Evolutionary conservation across 1,284 basidiomycete genomes (phyloP), one percentile per base, ranked within the genome.

Genomic region (Cryptococcus jaspeensis): DNA sequence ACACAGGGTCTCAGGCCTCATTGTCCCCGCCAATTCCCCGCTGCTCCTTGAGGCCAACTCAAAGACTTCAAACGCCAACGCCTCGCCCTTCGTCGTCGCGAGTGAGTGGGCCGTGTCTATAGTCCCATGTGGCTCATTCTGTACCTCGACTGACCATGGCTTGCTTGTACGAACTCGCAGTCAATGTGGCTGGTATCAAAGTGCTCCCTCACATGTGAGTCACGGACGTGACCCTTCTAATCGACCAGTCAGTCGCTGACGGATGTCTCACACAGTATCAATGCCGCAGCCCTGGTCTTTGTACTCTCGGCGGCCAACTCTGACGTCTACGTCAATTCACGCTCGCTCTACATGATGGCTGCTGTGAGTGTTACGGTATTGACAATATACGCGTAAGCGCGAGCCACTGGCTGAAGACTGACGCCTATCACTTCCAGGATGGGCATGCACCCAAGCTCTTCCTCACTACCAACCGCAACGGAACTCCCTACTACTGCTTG

Each of bases 251-350:
- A 5, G 5, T 9, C 4, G 9, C 28, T 32, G 28, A 32, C 28
- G 5, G 5, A 32, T 9, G 5, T 9, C 28, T 32, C 28, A 9
- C 83, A 82, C 50, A 83, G 92, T 63, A 90, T 92, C 77, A 94
- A 94, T 73, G 90, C 90, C 8, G 85, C 84, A 64, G 81, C 93
- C 15, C 77, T 94, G 52, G 88, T 86, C 35, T 89, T 59, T 37
- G 54, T 53, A 4, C 13, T 55, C 28, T 61, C 60, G 7, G 52
- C 60, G 2, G 56, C 60, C 13, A 58, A 58, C 53, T 61, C 60
- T 11, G 60, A 62, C 39, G 53, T 55, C 22, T 62, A 62, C 41
- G 54, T 62, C 50, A 62, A 56, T 39, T 59, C 60, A 11, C 43
- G 60, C 12, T 55, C 60, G 22, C 25, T 38, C 9, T 62, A 53